phyloP scores from a whole-genome alignment of 2,329 filamentous ascomycete genomes.

The Hysterium pulicare region DNA sequence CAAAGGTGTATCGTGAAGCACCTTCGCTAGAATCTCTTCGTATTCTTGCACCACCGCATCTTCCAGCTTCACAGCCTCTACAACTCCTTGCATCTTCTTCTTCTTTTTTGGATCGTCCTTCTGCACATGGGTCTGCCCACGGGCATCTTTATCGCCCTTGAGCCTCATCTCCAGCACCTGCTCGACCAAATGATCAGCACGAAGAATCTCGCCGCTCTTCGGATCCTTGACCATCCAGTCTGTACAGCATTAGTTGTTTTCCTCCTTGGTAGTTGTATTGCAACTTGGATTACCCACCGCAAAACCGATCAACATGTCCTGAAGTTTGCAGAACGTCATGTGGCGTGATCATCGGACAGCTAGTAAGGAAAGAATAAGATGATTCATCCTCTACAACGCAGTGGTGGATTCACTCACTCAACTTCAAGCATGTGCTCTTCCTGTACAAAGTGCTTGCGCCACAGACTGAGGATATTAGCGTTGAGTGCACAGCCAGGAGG shows the following conservation, averaged over 20 bases:
- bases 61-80: slow-evolving; percentile 71
- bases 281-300: no score
- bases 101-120: slow-evolving; percentile 86
- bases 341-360: slow-evolving; percentile 91
- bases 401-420: slow-evolving; percentile 1
- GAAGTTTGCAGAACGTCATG: slow-evolving; percentile 87
- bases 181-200: slow-evolving; percentile 95
- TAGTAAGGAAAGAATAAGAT: slow-evolving; percentile 55
- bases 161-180: slow-evolving; percentile 83
- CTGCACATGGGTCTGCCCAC: slow-evolving; percentile 77
- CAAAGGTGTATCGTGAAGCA: no score
- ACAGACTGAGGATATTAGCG: slow-evolving; percentile 78
- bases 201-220: slow-evolving; percentile 93
- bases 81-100: slow-evolving; percentile 64
- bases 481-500: slow-evolving; percentile 83
- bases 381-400: no score
- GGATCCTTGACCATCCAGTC: slow-evolving; percentile 99
- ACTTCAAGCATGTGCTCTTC: slow-evolving; percentile 85
- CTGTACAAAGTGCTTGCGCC: slow-evolving; percentile 85
- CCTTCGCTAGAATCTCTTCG: slow-evolving; percentile 80
- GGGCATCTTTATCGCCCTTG: slow-evolving; percentile 88
- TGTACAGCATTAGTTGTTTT: no score
- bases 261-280: no score
- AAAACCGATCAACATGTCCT: slow-evolving; percentile 96
- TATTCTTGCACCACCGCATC: slow-evolving; percentile 86